Conservation (phyloP, 2,329 filamentous ascomycete genomes). For the Aspergillus fijiensis region DNA sequence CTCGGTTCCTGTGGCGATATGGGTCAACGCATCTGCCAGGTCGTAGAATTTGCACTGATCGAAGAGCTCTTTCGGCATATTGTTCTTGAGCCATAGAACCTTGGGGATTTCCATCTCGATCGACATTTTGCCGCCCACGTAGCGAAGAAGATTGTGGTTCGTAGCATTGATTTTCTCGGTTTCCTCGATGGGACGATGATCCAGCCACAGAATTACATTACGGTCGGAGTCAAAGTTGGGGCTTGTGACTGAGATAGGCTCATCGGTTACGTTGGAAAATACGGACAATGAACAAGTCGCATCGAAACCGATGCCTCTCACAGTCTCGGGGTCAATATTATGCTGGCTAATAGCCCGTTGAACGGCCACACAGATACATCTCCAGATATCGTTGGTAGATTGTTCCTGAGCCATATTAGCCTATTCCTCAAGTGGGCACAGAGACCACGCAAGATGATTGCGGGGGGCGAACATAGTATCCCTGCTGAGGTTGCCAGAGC, state of each 20-base stretch:
- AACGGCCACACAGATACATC: slow-evolving; percentile 86
- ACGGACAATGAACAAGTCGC: slow-evolving; percentile 97
- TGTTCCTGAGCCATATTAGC: slow-evolving; percentile 66
- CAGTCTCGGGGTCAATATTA: slow-evolving; percentile 69
- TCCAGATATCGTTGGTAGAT: slow-evolving; percentile 97
- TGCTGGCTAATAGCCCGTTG: slow-evolving; percentile 79
- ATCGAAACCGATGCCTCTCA: slow-evolving; percentile 94
- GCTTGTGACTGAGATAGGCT: slow-evolving; percentile 86
- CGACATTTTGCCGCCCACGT: slow-evolving; percentile 97
- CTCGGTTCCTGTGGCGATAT: slow-evolving; percentile 89
- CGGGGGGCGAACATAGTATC: slow-evolving; percentile 63
- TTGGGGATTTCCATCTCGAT: slow-evolving; percentile 99
- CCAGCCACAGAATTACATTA: slow-evolving; percentile 96
- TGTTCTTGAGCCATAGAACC: slow-evolving; percentile 95
- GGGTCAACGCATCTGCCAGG: slow-evolving; percentile 85
- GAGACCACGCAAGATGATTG: background rate
- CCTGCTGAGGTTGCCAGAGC: slow-evolving; percentile 74
- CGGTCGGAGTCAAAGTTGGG: slow-evolving; percentile 85
- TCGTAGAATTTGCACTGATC: slow-evolving; percentile 97
- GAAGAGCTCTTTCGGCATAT: slow-evolving; percentile 92
- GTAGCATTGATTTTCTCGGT: slow-evolving; percentile 92
- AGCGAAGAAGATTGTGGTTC: slow-evolving; percentile 86
- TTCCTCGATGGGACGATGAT: slow-evolving; percentile 88
- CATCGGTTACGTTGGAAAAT: slow-evolving; percentile 83
- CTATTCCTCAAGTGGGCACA: background rate